phyloP scores from a whole-genome alignment of 2,329 filamentous ascomycete species.

The Epichloe bromicola region DNA sequence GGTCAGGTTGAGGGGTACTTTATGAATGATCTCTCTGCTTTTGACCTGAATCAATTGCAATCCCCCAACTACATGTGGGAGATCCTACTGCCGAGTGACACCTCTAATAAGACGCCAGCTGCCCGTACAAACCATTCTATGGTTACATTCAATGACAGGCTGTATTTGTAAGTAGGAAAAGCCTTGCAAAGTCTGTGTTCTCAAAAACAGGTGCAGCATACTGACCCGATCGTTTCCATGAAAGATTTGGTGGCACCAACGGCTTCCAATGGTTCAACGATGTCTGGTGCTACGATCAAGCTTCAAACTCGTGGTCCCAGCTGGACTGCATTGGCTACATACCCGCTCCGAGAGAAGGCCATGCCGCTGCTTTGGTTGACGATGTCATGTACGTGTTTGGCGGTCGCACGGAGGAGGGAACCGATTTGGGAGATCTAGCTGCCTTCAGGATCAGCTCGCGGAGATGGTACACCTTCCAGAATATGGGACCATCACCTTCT shows the following conservation, averaged over 20 bases:
- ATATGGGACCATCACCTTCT: conserved; percentile 94
- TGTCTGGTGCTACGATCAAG: conserved; percentile 90
- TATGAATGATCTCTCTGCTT: conserved; percentile 93
- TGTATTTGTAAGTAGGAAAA: conserved; percentile 62
- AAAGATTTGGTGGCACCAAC: conserved; percentile 91
- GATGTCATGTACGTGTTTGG: conserved; percentile 99
- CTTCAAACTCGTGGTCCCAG: conserved; percentile 70
- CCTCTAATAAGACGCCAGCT: conserved; percentile 53
- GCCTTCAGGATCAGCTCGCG: conserved; percentile 64
- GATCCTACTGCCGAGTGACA: conserved; percentile 56
- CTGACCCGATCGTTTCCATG: conserved; percentile 3
- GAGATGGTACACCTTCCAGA: conserved; percentile 98
- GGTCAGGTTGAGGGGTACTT: conserved; percentile 96
- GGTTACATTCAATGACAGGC: conserved; percentile 81
- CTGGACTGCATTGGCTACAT: conserved; percentile 97
- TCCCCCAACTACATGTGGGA: conserved; percentile 90
- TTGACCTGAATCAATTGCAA: conserved; percentile 90
- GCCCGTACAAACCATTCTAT: conserved; percentile 91
- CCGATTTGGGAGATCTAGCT: conserved; percentile 83
- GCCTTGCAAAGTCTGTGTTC: neutral
- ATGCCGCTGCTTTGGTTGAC: conserved; percentile 83
- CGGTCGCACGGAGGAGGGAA: conserved; percentile 84
- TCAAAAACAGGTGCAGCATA: neutral
- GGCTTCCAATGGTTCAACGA: conserved; percentile 97
- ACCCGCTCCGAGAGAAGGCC: conserved; percentile 82